Evolutionary conservation across 805 yeast species (phyloP), one percentile per base, ranked within the genome.

Genomic region (Isabelozyma heimii): DNA sequence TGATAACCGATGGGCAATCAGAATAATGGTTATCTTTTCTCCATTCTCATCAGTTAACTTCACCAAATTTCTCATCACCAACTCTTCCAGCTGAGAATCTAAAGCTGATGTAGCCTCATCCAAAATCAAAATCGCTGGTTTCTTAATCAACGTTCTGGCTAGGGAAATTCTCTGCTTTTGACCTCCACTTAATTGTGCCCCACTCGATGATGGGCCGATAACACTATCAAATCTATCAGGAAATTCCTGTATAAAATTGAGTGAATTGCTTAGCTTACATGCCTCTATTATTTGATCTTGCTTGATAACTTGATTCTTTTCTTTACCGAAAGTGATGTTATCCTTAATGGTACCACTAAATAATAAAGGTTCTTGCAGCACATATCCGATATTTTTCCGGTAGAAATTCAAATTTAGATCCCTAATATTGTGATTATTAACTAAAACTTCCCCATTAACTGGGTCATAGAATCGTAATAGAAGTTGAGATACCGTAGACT

Each of bases 41-140:
- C 24, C 24, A 20, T 20, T 20, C 17, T 81, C 75, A 24, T 65
- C 60, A 27, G 54, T 48, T 12, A 10, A n/a, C 4, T 24, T 10
- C 13, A 10, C 20, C 51, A 92, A 70, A 8, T 95, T 89, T 45
- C 79, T 80, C 63, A 90, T 89, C 39, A 92, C 95, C 3, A 89
- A 81, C 57, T 87, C 85, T 62, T 92, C 98, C 56, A 91, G 85
- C 47, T 87, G 88, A 10, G 95, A 83, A 62, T 92, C 98, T 45
- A 92, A 72, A 0, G 97, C 97, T 33, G 96, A 88, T 0, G 98
- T 92, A 12, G 97, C 97, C 65, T 92, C 98, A 65, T 92, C 98
- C 50, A 92, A 70, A 30, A 92, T 82, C 49, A 92, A 70, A n/a
- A 92, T 77, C 6, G 85, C 77, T 2, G 98, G 97, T 42, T 84